Base-by-base conservation (phyloP, 768 basidiomycete genomes). In the Termitomyces sp. region DNA sequence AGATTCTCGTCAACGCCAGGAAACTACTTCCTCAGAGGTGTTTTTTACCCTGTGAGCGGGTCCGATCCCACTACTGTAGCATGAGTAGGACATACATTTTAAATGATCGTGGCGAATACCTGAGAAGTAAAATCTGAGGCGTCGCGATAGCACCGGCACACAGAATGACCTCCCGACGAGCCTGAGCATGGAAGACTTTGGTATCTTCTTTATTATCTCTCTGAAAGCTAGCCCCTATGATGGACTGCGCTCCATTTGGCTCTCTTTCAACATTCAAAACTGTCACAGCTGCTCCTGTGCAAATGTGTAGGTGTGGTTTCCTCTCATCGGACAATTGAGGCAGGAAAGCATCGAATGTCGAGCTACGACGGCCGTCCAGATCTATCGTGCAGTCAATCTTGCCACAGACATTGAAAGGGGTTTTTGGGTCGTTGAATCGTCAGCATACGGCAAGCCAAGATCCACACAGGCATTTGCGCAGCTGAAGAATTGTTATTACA, bases 341-440 rank as follows among this genome's bases (percentile, higher is more conserved):
- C 4, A 67, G 49, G 47, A 65, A 69, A 6, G 68, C 68, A n/a
- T 45, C n/a, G 28, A 54, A 65, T 0, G 64, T 61, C 1, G 65
- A 63, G 49, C 41, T 44, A 12, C 68, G 59, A 18, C 36, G 61
- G 4, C 57, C 44, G 4, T 55, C 42, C 0, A 50, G 29, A 36
- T 66, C 62, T 16, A 64, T 56, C 2, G 64, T 60, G 24, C 49
- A 57, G 20, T 68, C 56, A 6, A 66, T 34, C 7, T 49, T 51
- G 22, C 49, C 52, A 39, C 59, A 65, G 39, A 58, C 36, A 10
- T 59, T 54, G 0, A 39, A 20, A 16, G 66, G 65, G 10, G 49
- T 31, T 2, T 42, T 34, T 0, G 67, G 65, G 22, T 56, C 48
- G 54, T 68, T 66, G 46, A 59, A 34, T 67, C 60, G 1, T 51